These are phyloP conservation scores for Basipetospora chlamydospora DNA, from an alignment of 2,329 filamentous ascomycete species.

Conservation along the genomic window DNA sequence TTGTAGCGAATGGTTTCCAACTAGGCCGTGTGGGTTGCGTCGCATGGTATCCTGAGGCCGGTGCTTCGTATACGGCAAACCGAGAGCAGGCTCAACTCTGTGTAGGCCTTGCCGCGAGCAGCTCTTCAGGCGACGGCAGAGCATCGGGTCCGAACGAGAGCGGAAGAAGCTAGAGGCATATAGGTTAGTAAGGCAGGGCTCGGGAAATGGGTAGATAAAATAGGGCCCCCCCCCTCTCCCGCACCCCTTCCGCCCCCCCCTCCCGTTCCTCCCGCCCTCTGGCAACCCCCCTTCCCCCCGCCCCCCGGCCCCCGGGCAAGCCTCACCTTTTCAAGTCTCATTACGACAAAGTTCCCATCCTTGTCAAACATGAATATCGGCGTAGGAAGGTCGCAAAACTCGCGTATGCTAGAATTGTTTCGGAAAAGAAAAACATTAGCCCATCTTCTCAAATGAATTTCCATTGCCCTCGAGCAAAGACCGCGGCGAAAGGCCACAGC, in stretches of 20 bases:
- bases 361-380: slow-evolving; percentile 91
- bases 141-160: slow-evolving; percentile 53
- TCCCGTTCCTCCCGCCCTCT: no score
- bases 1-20: not conserved
- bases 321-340: slow-evolving; percentile 53
- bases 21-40: not conserved
- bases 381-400: slow-evolving; percentile 53
- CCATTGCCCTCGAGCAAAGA: no score
- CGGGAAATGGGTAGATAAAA: not conserved
- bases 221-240: not conserved
- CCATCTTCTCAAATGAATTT: no score
- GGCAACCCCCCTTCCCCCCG: no score
- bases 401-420: slow-evolving; percentile 45
- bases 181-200: not conserved
- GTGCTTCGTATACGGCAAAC: no score
- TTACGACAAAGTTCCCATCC: slow-evolving; percentile 55
- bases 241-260: not conserved
- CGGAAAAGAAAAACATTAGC: no score
- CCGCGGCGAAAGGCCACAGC: no score
- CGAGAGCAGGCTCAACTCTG: not conserved
- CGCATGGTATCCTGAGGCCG: not conserved
- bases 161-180: slow-evolving; percentile 42
- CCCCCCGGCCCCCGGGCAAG: no score
- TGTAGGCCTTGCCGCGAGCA: slow-evolving; percentile 1
- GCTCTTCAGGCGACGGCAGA: slow-evolving; percentile 25